Evolutionary conservation across 2,329 filamentous ascomycete genomes (phyloP), one percentile per base, ranked within the genome.

Genomic region (Aquanectria penicillioides): DNA sequence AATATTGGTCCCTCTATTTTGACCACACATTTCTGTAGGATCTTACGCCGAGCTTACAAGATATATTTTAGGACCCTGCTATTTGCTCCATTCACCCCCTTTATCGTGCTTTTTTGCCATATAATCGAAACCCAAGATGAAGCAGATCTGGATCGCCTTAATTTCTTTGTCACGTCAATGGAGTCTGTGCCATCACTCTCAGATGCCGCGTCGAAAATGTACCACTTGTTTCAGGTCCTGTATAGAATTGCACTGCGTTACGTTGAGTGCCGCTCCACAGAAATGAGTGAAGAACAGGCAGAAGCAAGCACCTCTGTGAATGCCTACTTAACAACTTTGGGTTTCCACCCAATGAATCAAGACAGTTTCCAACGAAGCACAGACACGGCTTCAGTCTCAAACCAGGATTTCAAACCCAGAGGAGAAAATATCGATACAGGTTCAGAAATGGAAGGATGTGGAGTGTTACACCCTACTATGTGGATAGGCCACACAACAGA

Each of bases 291-390:
- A n/a, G n/a, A n/a, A n/a, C n/a, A n/a, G n/a, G n/a, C n/a, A n/a
- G n/a, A n/a, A n/a, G n/a, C n/a, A n/a, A n/a, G n/a, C n/a, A n/a
- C n/a, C n/a, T n/a, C 22, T 13, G 8, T 57, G 9, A 43, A 57
- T 22, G 36, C 29, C 7, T 57, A 57, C 20, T 74, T 86, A 0
- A 79, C 76, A 40, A 81, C 80, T 1, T 71, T 85, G 10, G 83
- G 83, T 0, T 73, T 85, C 17, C 64, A 60, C 22, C 46, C 33
- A 9, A 4, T 51, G 8, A 28, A 17, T 13, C 33, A 36, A 5
- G 37, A 40, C 12, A 25, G 33, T 2, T 54, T 41, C 17, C 49
- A 52, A 44, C 61, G 64, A 12, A 59, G n/a, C 20, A 28, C 26
- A 17, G 37, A 40, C 15, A 67, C 61, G 13, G 44, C 8, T n/a